phyloP scores from a whole-genome alignment of 2,329 filamentous ascomycete genomes.

The Torrubiellomyces zombiae region DNA sequence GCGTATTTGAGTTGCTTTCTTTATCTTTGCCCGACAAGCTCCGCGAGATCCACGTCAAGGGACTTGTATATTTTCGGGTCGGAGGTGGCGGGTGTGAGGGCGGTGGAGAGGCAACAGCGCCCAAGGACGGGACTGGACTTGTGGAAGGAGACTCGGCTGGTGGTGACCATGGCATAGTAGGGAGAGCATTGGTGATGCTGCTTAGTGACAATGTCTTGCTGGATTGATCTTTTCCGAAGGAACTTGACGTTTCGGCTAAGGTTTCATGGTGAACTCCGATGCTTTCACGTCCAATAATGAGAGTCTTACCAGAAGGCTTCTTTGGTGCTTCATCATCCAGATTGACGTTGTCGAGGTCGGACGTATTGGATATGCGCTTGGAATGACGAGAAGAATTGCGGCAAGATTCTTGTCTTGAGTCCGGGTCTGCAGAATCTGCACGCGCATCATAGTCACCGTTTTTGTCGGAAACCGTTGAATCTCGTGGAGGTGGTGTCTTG shows the following conservation, averaged over 20 bases:
- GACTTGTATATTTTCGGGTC: slow-evolving; percentile 63
- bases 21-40: slow-evolving; percentile 43
- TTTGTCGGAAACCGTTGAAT: slow-evolving; percentile 7
- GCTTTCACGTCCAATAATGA: no score
- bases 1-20: slow-evolving; percentile 35
- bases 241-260: slow-evolving; percentile 13
- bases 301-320: slow-evolving; percentile 18
- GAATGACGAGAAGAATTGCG: slow-evolving; percentile 22
- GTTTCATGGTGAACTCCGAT: no score
- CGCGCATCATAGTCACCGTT: slow-evolving; percentile 5
- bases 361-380: slow-evolving; percentile 28
- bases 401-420: slow-evolving; percentile 7
- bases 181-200: slow-evolving; percentile 56
- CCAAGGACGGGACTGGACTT: slow-evolving; percentile 20
- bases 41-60: slow-evolving; percentile 73
- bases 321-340: slow-evolving; percentile 40
- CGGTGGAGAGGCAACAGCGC: slow-evolving; percentile 14
- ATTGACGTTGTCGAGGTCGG: slow-evolving; percentile 44
- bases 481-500: slow-evolving; percentile 13
- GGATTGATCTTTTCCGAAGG: slow-evolving; percentile 20
- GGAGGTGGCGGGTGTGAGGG: slow-evolving; percentile 18
- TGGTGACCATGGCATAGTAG: slow-evolving; percentile 57
- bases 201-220: slow-evolving; percentile 45
- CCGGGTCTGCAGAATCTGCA: slow-evolving; percentile 6
- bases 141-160: slow-evolving; percentile 33